Base-by-base conservation (phyloP, 2,329 filamentous ascomycete genomes). In the Fusarium odoratissimum region DNA sequence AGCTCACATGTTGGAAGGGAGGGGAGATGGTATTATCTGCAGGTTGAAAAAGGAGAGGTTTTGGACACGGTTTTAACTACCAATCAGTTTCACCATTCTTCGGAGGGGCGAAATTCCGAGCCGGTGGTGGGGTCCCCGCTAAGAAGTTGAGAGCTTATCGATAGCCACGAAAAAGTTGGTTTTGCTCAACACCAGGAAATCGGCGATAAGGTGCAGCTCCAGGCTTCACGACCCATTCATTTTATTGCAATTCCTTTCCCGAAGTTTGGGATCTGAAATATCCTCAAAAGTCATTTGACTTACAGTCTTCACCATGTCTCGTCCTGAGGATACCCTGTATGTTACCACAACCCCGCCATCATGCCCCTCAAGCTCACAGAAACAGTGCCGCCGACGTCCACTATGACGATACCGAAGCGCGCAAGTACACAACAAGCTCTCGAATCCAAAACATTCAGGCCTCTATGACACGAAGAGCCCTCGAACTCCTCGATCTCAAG, bases 371-470 rank as follows among this genome's bases (percentile, higher is more conserved):
- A 72, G 63, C 67, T 80, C 74, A 76, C 67, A 69, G 41, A 62
- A 59, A 45, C 60, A 97, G 94, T 80, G 94, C 95, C 56, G 95
- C 96, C 74, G 96, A 99, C 84, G 92, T 98, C 80, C 97, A 97
- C 87, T 99, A 99, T 88, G 92, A 98, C 86, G 95, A 98, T 85
- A 87, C 88, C 82, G 95, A 98, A 87, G 95, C 96, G 37, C 92
- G 93, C 81, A 98, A 98, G 87, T 99, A 99, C 86, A 98, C 96
- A 13, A 98, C 95, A 8, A 95, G 91, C 72, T 97, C 95, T 8
- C 94, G 96, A 72, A 98, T 99, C 80, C 94, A 96, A 79, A 95
- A 93, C 77, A 97, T 99, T 77, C 96, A 99, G 83, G 93, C 95
- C 1, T 90, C 91, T 71, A 99, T 99, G 96, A 97, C 96, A 33